Evolutionary conservation across 139 green algal genomes (phyloP), one percentile per base, ranked within the genome.

Genomic region (Auxenochlorella pyrenoidosa): DNA sequence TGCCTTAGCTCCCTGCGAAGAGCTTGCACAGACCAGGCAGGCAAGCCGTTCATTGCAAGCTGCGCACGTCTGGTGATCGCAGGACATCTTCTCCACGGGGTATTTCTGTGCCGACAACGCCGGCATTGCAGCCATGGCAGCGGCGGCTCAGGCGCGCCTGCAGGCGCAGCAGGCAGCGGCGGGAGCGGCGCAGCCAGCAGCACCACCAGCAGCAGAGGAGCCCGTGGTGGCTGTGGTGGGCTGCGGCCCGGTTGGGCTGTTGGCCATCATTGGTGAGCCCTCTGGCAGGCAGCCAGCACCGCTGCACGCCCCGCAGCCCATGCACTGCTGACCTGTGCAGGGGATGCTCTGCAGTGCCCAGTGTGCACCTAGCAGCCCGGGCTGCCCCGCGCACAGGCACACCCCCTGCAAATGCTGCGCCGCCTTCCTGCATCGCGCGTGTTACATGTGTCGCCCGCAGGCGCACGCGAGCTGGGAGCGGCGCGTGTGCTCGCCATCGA

Each of bases 191-290:
- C 41, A 59, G 5, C 70, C 85, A 12, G 24, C 60, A 59, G 36
- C 51, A 84, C 54, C n/a, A 34, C 60, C 36, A 38, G 79, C 34
- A 73, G 79, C 34, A 73, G 87, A 15, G 26, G 41, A 38, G 18
- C 86, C 79, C 22, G 84, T 79, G 32, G 94, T 94, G 43, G 94
- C 86, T 30, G 92, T 97, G 63, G 83, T 96, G 63, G 94, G 94
- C 44, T 95, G 93, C 78, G 94, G 94, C 34, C 94, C 94, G 5
- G 94, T 97, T 5, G 94, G 94, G 18, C 89, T 95, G 38, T 87
- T 97, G 76, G 90, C 94, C 0, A 76, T 93, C 13, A 79, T 96
- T n/a, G 90, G 89, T 47, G 89, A 85, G 15, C 54, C 10, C 54
- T 13, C 54, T 13, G 22, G 54, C 16, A 8, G 54, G 16, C 54